phyloP scores from a whole-genome alignment of 1,139 yeast genomes.

The Yamadazyma pseudoaaseri region DNA sequence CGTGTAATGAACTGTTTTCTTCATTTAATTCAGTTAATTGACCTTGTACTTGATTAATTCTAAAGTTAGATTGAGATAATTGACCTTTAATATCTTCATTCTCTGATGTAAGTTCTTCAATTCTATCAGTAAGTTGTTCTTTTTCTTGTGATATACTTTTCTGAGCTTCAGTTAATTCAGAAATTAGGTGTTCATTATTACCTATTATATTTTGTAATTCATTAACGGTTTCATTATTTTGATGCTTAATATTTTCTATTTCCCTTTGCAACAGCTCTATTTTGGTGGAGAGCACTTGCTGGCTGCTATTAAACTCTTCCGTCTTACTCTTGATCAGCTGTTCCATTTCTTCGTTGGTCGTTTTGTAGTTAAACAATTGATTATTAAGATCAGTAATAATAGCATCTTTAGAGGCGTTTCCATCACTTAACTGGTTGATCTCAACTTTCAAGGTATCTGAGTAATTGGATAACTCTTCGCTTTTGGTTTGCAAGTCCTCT shows the following conservation, averaged over 20 bases:
- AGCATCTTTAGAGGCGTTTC: neutral
- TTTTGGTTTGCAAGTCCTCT: slow-evolving; percentile 1
- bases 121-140: neutral
- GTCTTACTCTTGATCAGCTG: neutral
- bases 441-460: slow-evolving; percentile 1
- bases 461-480: neutral
- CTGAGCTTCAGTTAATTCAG: too few species aligned
- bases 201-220: neutral
- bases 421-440: neutral
- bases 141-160: neutral
- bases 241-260: neutral
- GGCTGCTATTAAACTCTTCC: neutral
- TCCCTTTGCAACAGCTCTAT: neutral
- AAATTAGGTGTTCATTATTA: neutral
- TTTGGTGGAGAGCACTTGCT: neutral
- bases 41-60: neutral
- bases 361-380: neutral
- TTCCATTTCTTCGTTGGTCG: too few species aligned
- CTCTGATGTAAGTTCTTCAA: neutral
- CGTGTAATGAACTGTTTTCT: slow-evolving; percentile 2
- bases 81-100: slow-evolving; percentile 2
- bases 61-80: neutral
- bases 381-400: neutral
- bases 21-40: slow-evolving; percentile 1
- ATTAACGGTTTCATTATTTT: neutral